Base-by-base conservation (phyloP, 176 grass and related monocot species). In the Oryza longistaminata region DNA sequence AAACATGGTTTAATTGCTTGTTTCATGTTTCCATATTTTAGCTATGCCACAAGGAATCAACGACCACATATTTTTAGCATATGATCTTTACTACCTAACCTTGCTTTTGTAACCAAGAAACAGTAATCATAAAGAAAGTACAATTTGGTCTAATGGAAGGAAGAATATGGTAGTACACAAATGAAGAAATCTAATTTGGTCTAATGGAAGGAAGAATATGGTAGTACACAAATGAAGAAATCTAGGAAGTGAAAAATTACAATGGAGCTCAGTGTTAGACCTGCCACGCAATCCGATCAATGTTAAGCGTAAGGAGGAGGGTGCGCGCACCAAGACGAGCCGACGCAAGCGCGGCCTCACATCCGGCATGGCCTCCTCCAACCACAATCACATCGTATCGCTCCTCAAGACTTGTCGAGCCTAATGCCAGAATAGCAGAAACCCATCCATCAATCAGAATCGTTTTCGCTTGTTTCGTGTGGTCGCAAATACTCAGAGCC, bases 251-350 rank as follows among this genome's bases (percentile, higher is more conserved):
- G 66, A 25, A 39, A 39, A 60, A 78, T 0, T 40, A 21, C 10
- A 83, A 55, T 15, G 5, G 12, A 40, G 15, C 11, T 61, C 31
- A 74, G 69, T 7, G 15, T 37, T 29, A 43, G 24, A 96, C 96
- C 93, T 96, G 96, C 96, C 96, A 99, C n/a, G 96, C 96, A 64
- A 99, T 99, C 21, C 93, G 88, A 80, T 99, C 96, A 68, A 99
- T 88, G 69, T 99, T 99, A 82, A 99, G 88, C 13, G 96, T 99
- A 42, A 99, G 96, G 73, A 98, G 96, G 14, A 99, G 93, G 49
- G 96, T 96, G 66, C 88, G 89, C 4, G 93, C 96, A 29, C 96
- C 96, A 2, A 98, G 89, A 12, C 93, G 89, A 78, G 96, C 91
- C 17, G 96, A 92, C 34, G 96, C 96, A 42, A 98, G 91, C 49